These are phyloP conservation scores for Xylariaceae sp. DNA, from an alignment of 2,329 filamentous ascomycete species.

Conservation along the genomic window DNA sequence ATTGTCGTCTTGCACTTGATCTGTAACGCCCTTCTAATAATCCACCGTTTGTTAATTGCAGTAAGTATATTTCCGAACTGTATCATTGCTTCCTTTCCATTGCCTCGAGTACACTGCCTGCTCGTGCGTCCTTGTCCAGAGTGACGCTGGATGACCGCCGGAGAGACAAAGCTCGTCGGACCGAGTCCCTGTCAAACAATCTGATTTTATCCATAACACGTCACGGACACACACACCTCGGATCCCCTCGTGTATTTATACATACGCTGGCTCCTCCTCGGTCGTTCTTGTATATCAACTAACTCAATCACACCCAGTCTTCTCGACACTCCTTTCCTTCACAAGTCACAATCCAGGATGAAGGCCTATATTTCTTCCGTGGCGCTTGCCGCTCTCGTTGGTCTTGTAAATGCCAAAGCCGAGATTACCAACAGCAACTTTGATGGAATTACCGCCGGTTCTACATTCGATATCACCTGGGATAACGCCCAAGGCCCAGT, in stretches of 20 bases:
- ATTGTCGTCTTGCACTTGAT: conserved; percentile 8
- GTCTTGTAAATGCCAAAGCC: conserved; percentile 30
- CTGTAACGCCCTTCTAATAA: conserved; percentile 12
- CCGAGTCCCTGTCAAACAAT: not conserved
- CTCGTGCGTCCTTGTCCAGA: not conserved
- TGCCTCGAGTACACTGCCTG: not conserved
- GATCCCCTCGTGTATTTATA: not conserved
- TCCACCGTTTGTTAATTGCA: conserved; percentile 6
- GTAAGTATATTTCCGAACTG: conserved; percentile 19
- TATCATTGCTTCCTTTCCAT: not conserved
- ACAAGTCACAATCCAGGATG: conserved; percentile 27
- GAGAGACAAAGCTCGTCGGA: not conserved
- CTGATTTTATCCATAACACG: not conserved
- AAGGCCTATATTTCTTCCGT: conserved; percentile 28
- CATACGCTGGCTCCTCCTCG: not conserved
- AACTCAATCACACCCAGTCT: conserved; percentile 3
- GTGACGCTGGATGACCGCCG: not conserved
- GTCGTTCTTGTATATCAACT: not conserved
- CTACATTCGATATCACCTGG: conserved; percentile 43
- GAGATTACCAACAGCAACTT: conserved; percentile 34
- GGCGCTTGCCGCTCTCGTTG: conserved; percentile 30
- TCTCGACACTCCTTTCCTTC: conserved; percentile 13
- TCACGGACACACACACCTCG: not conserved
- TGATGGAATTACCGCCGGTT: conserved; percentile 32
- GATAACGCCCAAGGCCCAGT: conserved; percentile 36